phyloP scores from a whole-genome alignment of 805 yeast genomes.

The Pichia exigua region DNA sequence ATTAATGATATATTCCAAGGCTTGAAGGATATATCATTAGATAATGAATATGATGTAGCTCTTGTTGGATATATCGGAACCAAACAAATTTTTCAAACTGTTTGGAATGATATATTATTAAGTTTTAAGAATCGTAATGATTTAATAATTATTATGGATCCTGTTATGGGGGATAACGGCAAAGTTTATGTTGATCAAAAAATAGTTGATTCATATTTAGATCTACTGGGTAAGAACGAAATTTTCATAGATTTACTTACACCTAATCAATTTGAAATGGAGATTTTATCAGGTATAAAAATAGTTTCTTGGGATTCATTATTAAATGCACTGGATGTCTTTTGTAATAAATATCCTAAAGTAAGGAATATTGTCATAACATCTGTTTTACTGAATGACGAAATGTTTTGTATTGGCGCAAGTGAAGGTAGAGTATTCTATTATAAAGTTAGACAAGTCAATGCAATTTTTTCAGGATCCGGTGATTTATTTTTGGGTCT shows the following conservation, averaged over 20 bases:
- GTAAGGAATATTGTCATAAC: constrained; percentile 53
- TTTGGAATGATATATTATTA: constrained; percentile 28
- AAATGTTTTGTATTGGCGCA: constrained; percentile 37
- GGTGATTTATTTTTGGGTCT: constrained; percentile 69
- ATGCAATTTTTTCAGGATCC: constrained; percentile 62
- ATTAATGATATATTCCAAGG: constrained; percentile 49
- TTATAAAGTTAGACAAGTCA: constrained; percentile 39
- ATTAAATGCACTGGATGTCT: constrained; percentile 31
- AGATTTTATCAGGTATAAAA: constrained; percentile 41
- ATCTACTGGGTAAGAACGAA: constrained; percentile 33
- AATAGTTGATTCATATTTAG: constrained; percentile 44
- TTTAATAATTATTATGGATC: constrained; percentile 65
- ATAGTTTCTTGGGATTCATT: constrained; percentile 34
- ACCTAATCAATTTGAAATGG: constrained; percentile 74
- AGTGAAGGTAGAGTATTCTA: constrained; percentile 24
- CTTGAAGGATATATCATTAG: constrained; percentile 33
- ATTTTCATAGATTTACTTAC: constrained; percentile 42
- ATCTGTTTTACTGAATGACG: constrained; percentile 35
- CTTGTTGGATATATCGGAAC: constrained; percentile 77
- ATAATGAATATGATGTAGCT: constrained; percentile 51
- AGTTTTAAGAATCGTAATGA: constrained; percentile 12
- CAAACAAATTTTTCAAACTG: constrained; percentile 43
- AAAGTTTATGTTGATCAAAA: constrained; percentile 60
- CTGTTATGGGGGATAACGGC: constrained; percentile 90
- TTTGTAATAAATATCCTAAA: constrained; percentile 33